Evolutionary conservation across 2,329 filamentous ascomycete species (phyloP).

Genomic region (Phialophora expanda): DNA sequence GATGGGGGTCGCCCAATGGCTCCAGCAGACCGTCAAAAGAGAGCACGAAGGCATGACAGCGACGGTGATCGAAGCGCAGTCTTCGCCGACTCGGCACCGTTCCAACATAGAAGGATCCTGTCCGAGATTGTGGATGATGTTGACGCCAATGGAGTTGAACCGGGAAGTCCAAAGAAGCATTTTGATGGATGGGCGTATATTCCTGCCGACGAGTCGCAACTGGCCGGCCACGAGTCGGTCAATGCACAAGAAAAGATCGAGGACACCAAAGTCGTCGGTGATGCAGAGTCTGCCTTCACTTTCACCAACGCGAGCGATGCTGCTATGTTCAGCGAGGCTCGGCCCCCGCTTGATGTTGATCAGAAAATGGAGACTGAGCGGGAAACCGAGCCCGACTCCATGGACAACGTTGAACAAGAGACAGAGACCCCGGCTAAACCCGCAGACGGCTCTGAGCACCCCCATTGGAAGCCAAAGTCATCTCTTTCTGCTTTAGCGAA

Average conservation of each 20-base stretch:
- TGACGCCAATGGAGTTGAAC: conserved; percentile 16
- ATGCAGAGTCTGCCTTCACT: conserved; percentile 60
- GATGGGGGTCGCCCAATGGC: conserved; percentile 64
- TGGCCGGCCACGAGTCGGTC: conserved; percentile 46
- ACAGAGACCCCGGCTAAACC: conserved; percentile 4
- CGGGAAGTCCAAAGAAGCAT: conserved; percentile 26
- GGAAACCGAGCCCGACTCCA: conserved; percentile 7
- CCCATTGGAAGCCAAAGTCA: conserved; percentile 54
- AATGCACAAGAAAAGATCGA: conserved; percentile 49
- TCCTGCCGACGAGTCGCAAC: conserved; percentile 41
- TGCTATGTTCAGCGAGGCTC: conserved; percentile 58
- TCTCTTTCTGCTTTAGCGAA: conserved; percentile 73
- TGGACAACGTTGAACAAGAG: conserved; percentile 13
- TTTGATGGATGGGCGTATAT: conserved; percentile 40
- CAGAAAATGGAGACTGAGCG: conserved; percentile 13
- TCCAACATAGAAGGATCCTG: conserved; percentile 35
- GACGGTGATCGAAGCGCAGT: conserved; percentile 75
- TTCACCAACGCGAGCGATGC: conserved; percentile 56
- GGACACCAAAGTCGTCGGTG: conserved; percentile 46
- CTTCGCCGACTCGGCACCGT: conserved; percentile 64
- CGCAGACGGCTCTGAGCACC: not conserved
- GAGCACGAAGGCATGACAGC: conserved; percentile 65
- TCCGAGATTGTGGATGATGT: conserved; percentile 31
- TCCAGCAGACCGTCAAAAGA: conserved; percentile 73
- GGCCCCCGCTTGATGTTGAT: conserved; percentile 48